Base-by-base conservation (phyloP, 1,284 basidiomycete genomes). In the Ustilago curta region DNA sequence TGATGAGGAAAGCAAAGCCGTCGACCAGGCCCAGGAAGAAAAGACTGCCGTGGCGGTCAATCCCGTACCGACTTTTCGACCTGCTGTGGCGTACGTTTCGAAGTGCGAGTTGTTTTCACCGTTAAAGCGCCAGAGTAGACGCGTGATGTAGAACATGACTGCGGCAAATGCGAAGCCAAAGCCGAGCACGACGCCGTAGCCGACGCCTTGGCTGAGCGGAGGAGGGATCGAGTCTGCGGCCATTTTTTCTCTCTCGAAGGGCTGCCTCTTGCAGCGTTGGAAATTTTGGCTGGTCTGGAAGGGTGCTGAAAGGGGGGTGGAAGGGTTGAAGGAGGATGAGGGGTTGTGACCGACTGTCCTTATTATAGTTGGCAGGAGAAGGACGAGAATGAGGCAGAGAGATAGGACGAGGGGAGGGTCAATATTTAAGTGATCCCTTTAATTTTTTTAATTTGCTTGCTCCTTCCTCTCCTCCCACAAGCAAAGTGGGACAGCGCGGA, bases 181-280 rank as follows among this genome's bases (percentile, higher is more conserved):
- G 16, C 84, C 83, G 27, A 84, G 65, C n/a, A 83, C 75, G 18
- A 83, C 79, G 43, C 83, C 83, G 54, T 82, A 84, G 9, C 83
- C 81, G 39, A 67, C 76, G 14, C 83, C 80, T 42, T 84, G 80
- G 25, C 56, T 62, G n/a, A 83, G 72, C 4, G 80, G 78, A 0
- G 75, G 70, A 9, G 60, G 57, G 49, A 77, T 77, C 8, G 64
- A 67, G 56, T 72, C 63, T 43, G 63, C 69, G 21, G 69, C 54
- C 62, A 66, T 67, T 42, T 60, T 67, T n/a, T n/a, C n/a, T n/a
- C n/a, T n/a, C n/a, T n/a, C 23, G 12, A 12, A 8, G 37, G 7
- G 40, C 18, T 4, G 16, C 6, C 40, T 4, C 2, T 14, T 19
- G 40, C 27, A 37, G 45, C 45, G 27, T 16, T 47, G 18, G 18